Percentiles rank a stretch among this genome's conserved stretches.
Conservation (phyloP, 1,284 basidiomycete species). For the Tylopilus sp. region DNA sequence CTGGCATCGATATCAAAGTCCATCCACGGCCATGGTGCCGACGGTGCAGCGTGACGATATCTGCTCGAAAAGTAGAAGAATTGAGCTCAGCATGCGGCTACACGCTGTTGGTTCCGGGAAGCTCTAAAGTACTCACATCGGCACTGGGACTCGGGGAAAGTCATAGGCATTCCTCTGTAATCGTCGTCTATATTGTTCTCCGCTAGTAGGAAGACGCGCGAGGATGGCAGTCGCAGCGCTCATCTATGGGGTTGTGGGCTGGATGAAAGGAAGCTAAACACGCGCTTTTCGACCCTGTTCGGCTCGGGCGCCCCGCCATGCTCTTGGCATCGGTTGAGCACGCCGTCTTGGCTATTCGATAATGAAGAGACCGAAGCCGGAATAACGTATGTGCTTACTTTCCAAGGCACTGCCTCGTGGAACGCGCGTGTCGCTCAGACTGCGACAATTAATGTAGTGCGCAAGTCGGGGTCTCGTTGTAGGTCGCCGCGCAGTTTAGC, state of each 20-base stretch:
- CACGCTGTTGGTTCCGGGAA: background rate
- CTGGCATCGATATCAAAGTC: conserved; percentile 20
- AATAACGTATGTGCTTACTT: background rate
- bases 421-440: too few relatives aligned
- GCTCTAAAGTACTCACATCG: conserved; percentile 16
- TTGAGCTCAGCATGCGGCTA: background rate
- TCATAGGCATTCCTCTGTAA: conserved; percentile 1
- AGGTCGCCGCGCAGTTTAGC: too few relatives aligned
- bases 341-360: background rate
- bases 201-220: background rate
- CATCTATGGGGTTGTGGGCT: conserved; percentile 13
- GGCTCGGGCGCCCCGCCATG: background rate
- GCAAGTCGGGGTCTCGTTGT: too few relatives aligned
- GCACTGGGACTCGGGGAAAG: conserved; percentile 20
- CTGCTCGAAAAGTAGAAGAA: conserved; percentile 9
- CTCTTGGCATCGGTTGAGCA: background rate
- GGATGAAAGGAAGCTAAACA: background rate
- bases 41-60: conserved; percentile 35
- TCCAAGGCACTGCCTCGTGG: background rate
- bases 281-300: background rate
- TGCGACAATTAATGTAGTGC: too few relatives aligned
- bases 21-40: conserved; percentile 38
- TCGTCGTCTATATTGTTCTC: background rate
- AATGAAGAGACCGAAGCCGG: background rate
- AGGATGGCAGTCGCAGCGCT: background rate